Evolutionary conservation across 306 rosid genomes (phyloP).

Genomic region (Vigna nakashimae): DNA sequence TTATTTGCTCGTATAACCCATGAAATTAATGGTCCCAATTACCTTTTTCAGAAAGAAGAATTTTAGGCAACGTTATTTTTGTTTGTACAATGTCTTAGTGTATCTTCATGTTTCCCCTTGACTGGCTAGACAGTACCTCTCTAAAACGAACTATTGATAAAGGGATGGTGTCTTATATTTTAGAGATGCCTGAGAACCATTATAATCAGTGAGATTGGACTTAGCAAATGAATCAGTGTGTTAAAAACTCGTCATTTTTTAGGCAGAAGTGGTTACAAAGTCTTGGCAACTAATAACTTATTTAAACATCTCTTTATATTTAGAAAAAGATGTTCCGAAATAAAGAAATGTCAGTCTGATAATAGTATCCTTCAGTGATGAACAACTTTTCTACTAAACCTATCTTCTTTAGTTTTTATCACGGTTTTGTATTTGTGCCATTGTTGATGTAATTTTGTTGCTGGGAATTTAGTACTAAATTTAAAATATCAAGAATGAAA

Average conservation of each 20-base stretch:
- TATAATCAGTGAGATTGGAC: background rate
- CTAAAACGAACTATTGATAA: background rate
- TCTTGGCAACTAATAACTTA: background rate
- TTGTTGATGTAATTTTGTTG: no score
- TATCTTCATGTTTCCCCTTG: background rate
- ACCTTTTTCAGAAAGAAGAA: slow-evolving; percentile 29
- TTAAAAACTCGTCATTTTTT: background rate
- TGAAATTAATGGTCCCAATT: slow-evolving; percentile 20
- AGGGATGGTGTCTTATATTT: background rate
- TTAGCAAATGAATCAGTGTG: background rate
- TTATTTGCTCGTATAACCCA: background rate
- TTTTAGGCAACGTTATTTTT: slow-evolving; percentile 2
- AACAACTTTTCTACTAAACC: no score
- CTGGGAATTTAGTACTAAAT: no score
- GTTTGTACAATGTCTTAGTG: background rate
- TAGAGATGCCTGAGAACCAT: background rate
- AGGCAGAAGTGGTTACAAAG: background rate
- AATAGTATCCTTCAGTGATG: no score
- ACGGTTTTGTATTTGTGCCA: no score
- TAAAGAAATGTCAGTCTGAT: no score
- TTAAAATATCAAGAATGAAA: no score
- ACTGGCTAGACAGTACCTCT: background rate
- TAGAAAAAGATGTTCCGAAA: no score
- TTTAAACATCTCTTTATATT: no score
- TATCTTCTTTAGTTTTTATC: no score